Base-by-base conservation (phyloP, 225 moss, liverwort and hornwort species). In the Physcomitrellopsis africana region DNA sequence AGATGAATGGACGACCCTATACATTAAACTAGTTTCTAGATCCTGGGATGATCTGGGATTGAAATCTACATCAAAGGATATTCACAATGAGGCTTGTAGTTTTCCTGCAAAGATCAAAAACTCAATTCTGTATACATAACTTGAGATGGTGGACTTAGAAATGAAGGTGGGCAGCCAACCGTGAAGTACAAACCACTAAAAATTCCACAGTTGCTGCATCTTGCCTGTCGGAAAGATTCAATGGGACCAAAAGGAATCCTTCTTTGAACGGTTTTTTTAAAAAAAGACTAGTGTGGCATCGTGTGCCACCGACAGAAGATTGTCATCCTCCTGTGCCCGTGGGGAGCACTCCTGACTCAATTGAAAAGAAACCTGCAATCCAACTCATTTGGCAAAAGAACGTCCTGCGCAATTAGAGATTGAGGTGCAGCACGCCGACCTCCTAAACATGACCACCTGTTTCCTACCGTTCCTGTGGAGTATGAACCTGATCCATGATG, bases 321-420 rank as follows among this genome's bases (percentile, higher is more conserved):
- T 64, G 23, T 43, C 57, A 37, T 43, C 22, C 55, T 14, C 15
- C n/a, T 17, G 49, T 42, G 5, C 29, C 20, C 15, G 14, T 47
- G 19, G 57, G 19, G 43, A 55, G 32, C 43, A 46, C 14, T 54
- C 49, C 12, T 14, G 56, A 76, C 16, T 59, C 58, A 37, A 68
- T 37, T 7, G 32, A 10, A 20, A 58, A 11, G 19, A 7, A 62
- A 45, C 69, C 53, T 68, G 69, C 60, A 68, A 60, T 8, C 17
- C 9, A 69, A 73, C 68, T 76, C 76, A 68, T 14, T 12, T 69
- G 23, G 44, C 55, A 60, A 81, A 27, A 9, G 3, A 59, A 29
- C 42, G 41, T 77, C 60, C 29, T 61, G 70, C 55, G 49, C 46
- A 54, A 27, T 48, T 17, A 68, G 63, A 69, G 55, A 69, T 55